Evolutionary conservation across 2,329 filamentous ascomycete genomes (phyloP).

Genomic region (Colletotrichum kahawae): DNA sequence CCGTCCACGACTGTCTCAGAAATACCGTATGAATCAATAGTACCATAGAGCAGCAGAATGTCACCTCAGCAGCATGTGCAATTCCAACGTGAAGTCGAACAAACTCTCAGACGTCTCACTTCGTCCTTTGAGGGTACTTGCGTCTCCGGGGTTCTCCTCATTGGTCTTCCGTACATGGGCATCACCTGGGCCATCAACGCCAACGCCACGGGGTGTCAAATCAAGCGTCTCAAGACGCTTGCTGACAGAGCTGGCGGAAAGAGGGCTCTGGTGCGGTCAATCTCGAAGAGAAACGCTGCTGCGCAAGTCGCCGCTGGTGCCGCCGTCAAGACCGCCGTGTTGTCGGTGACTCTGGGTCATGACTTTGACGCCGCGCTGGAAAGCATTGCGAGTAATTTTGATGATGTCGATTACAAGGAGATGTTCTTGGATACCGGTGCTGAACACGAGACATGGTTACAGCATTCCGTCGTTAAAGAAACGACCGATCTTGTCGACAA

Average conservation of each 20-base stretch:
- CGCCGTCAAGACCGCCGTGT: background rate
- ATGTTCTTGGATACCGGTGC: background rate
- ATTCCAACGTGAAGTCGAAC: background rate
- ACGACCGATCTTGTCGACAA: background rate
- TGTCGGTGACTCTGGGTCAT: background rate
- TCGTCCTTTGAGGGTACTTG: background rate
- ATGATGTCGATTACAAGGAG: background rate
- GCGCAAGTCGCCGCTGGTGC: background rate
- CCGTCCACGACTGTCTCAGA: too few relatives aligned
- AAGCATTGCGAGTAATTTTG: background rate
- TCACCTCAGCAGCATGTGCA: background rate
- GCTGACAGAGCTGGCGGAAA: background rate
- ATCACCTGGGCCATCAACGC: background rate
- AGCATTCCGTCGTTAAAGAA: background rate
- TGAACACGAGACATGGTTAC: background rate
- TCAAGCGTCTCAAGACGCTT: background rate
- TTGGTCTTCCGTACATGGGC: background rate
- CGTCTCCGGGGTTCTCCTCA: background rate
- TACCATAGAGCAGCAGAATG: background rate
- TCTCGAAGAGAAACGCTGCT: background rate
- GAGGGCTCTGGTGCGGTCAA: background rate
- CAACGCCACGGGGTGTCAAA: background rate
- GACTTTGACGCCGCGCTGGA: background rate
- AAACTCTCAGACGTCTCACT: background rate
- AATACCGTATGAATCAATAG: background rate